phyloP scores from a whole-genome alignment of 331 rosid genomes.

The Quercus phellos region DNA sequence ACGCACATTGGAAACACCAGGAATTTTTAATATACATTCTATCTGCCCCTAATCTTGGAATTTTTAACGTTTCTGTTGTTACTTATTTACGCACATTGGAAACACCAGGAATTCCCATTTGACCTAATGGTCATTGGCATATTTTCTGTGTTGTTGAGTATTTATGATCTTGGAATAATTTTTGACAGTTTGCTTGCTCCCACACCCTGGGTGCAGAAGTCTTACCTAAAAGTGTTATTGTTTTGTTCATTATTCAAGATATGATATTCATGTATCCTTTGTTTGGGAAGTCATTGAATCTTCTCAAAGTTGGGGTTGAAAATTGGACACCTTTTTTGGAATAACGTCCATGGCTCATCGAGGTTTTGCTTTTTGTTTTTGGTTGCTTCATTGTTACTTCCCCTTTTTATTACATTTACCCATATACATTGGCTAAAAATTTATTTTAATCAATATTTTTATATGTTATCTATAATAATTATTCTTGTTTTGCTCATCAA shows the following conservation, averaged over 20 bases:
- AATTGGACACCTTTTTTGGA: neutral
- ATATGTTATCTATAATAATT: constrained; percentile 25
- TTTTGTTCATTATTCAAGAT: neutral
- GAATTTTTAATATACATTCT: neutral
- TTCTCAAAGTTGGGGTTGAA: neutral
- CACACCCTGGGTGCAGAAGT: neutral
- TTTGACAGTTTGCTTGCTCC: neutral
- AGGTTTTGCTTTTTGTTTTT: neutral
- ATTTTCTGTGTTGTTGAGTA: neutral
- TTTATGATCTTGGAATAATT: neutral
- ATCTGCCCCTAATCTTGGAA: neutral
- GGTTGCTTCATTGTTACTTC: neutral
- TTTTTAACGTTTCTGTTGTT: neutral
- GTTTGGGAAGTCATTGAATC: neutral
- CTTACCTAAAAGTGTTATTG: neutral
- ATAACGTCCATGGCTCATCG: neutral
- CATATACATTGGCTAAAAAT: neutral
- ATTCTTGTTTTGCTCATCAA: constrained; percentile 24
- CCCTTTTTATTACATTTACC: neutral
- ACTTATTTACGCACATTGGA: neutral
- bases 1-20: too few species aligned
- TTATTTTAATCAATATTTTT: neutral
- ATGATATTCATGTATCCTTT: neutral
- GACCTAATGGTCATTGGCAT: neutral
- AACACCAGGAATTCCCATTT: too few species aligned